Conservation (phyloP, 2,329 filamentous ascomycete species). For the Diaporthe helianthi region DNA sequence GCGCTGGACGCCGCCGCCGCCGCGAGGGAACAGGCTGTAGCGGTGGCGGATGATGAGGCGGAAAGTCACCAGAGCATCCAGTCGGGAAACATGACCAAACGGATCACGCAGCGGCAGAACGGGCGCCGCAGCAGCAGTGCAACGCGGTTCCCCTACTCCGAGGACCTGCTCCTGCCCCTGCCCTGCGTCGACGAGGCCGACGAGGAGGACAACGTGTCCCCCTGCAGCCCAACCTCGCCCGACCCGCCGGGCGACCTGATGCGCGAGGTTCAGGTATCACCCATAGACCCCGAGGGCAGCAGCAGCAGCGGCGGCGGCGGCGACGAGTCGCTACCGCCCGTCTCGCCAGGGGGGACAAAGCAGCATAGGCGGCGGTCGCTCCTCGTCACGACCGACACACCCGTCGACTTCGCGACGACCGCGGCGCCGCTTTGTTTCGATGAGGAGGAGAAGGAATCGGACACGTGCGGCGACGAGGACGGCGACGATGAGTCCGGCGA, state of each 20-base stretch:
- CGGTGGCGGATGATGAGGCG: too few relatives aligned
- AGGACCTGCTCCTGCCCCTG: too few relatives aligned
- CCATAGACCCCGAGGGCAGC: neutral
- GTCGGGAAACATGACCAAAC: too few relatives aligned
- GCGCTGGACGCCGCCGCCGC: constrained; percentile 5
- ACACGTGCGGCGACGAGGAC: constrained; percentile 1
- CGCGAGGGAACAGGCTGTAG: neutral
- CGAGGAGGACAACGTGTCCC: neutral
- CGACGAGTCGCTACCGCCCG: neutral
- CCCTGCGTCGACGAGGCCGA: neutral
- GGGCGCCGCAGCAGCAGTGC: too few relatives aligned
- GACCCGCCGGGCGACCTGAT: neutral
- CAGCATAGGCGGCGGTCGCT: neutral
- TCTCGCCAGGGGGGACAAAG: neutral
- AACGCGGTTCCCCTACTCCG: too few relatives aligned
- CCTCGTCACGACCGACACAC: neutral
- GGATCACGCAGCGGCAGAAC: too few relatives aligned
- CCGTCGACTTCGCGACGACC: neutral
- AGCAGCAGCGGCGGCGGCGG: neutral
- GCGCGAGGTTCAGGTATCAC: neutral
- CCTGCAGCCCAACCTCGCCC: neutral
- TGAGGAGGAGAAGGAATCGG: neutral
- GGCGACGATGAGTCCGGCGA: neutral
- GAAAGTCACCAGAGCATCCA: neutral
- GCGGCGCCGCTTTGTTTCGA: neutral